These are phyloP conservation scores for Wakefieldia striispora DNA, from an alignment of 768 basidiomycete species.

Conservation along the genomic window DNA sequence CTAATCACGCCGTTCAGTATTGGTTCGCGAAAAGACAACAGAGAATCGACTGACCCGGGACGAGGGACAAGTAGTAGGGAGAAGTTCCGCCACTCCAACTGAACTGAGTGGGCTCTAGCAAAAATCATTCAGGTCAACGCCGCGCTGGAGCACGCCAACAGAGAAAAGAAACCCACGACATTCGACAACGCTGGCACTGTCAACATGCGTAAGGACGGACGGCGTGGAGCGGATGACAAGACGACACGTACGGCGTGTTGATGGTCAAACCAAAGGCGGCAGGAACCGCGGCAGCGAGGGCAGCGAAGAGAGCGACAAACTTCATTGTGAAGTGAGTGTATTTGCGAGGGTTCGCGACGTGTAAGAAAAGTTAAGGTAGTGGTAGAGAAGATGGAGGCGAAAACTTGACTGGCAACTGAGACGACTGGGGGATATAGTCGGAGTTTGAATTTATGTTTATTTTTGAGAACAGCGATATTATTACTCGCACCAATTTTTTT, in stretches of 20 bases:
- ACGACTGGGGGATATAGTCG: conserved; percentile 13
- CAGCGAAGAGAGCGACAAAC: conserved; percentile 27
- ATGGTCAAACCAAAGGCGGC: conserved; percentile 50
- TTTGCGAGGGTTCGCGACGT: conserved; percentile 14
- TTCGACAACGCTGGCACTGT: conserved; percentile 39
- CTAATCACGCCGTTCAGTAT: conserved; percentile 30
- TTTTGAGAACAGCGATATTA: conserved; percentile 11
- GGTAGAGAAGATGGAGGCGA: neutral
- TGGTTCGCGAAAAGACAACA: too few species aligned
- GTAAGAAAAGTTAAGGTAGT: neutral
- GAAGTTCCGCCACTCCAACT: conserved; percentile 48
- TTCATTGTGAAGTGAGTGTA: conserved; percentile 36
- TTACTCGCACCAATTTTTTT: too few species aligned
- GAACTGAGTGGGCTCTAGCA: conserved; percentile 57
- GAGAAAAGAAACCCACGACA: conserved; percentile 44
- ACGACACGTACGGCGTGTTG: conserved; percentile 62
- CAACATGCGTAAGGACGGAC: neutral
- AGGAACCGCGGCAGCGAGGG: conserved; percentile 30
- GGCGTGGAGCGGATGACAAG: neutral
- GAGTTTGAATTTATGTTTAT: conserved; percentile 25
- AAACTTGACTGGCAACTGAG: neutral
- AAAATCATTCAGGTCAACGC: conserved; percentile 3
- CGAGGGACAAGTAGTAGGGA: conserved; percentile 59
- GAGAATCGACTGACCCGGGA: conserved; percentile 50
- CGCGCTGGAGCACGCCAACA: neutral